Percentiles rank a stretch among this genome's conserved stretches.
phyloP scores from a whole-genome alignment of 352 stramenopile species.

The Peronospora destructor region DNA sequence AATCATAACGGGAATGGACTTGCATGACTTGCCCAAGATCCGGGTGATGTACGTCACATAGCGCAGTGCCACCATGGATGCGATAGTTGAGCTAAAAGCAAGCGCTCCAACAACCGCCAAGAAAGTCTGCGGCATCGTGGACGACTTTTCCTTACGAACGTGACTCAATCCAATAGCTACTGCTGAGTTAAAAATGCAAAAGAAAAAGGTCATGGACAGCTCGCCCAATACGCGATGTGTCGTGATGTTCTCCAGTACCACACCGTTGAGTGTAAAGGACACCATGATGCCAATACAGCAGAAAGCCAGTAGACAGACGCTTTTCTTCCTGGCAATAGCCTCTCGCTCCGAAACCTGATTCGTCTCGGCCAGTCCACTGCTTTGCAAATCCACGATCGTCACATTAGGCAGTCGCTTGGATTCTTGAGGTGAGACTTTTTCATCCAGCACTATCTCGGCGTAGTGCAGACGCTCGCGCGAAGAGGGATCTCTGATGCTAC shows the following conservation, averaged over 20 bases:
- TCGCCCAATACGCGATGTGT: slow-evolving; percentile 75
- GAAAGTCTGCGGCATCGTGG: slow-evolving; percentile 65
- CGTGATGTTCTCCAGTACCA: slow-evolving; percentile 81
- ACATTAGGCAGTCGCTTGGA: slow-evolving; percentile 27
- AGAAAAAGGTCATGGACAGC: slow-evolving; percentile 81
- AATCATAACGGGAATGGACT: slow-evolving; percentile 83
- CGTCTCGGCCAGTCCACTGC: slow-evolving; percentile 15
- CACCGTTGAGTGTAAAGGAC: slow-evolving; percentile 74
- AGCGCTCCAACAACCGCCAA: slow-evolving; percentile 55
- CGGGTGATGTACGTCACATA: slow-evolving; percentile 85
- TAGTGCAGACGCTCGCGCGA: slow-evolving; percentile 35
- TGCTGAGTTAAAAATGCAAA: slow-evolving; percentile 67
- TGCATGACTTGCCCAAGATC: slow-evolving; percentile 84
- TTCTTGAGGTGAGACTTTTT: slow-evolving; percentile 24
- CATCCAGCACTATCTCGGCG: slow-evolving; percentile 50
- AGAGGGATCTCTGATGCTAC: slow-evolving; percentile 32
- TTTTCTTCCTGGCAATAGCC: slow-evolving; percentile 30
- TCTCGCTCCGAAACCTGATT: slow-evolving; percentile 8
- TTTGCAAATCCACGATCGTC: slow-evolving; percentile 30
- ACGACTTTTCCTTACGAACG: slow-evolving; percentile 57
- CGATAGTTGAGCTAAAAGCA: slow-evolving; percentile 73
- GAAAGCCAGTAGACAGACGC: slow-evolving; percentile 55
- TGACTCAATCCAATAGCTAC: slow-evolving; percentile 55
- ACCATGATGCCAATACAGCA: slow-evolving; percentile 82
- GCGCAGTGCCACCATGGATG: slow-evolving; percentile 74